Percentiles rank a stretch among this genome's conserved stretches.
phyloP scores from a whole-genome alignment of 2,329 filamentous ascomycete genomes.

The Thermochaetoides dissita region DNA sequence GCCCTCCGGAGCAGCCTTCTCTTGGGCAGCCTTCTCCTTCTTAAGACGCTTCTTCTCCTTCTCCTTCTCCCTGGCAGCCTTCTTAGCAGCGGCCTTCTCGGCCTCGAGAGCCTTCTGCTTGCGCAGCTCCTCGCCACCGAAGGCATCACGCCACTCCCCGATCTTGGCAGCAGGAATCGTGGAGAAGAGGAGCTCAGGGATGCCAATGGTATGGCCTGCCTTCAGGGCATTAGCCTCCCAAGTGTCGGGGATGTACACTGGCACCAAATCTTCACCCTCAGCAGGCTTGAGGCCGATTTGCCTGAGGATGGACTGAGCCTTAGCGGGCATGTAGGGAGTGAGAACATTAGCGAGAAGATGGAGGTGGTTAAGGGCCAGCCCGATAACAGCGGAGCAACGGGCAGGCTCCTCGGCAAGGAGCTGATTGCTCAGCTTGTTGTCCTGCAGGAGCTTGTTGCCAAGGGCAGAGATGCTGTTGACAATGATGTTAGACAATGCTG shows the following conservation, averaged over 20 bases:
- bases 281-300: slow-evolving; percentile 49
- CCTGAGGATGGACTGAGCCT: slow-evolving; percentile 56
- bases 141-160: slow-evolving; percentile 68
- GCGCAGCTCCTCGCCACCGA: slow-evolving; percentile 50
- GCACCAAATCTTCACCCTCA: slow-evolving; percentile 26
- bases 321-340: slow-evolving; percentile 75
- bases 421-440: slow-evolving; percentile 28
- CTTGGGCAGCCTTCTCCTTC: slow-evolving; percentile 25
- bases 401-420: slow-evolving; percentile 38
- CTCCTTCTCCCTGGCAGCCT: slow-evolving; percentile 34
- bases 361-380: slow-evolving; percentile 70
- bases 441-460: slow-evolving; percentile 35
- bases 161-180: slow-evolving; percentile 70
- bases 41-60: slow-evolving; percentile 31
- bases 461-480: slow-evolving; percentile 36
- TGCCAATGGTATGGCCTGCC: slow-evolving; percentile 68
- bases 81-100: slow-evolving; percentile 36
- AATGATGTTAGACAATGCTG: background rate
- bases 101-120: slow-evolving; percentile 51
- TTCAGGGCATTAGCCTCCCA: slow-evolving; percentile 51
- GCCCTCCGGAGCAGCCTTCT: slow-evolving; percentile 2
- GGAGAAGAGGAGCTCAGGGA: slow-evolving; percentile 67
- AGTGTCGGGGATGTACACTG: slow-evolving; percentile 47
- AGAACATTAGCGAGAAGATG: slow-evolving; percentile 68
- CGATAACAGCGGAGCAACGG: slow-evolving; percentile 46